Percentiles rank a stretch among this genome's conserved stretches.
These are phyloP conservation scores for Cladosporium sp. DNA, from an alignment of 2,329 filamentous ascomycete species.

Conservation along the genomic window DNA sequence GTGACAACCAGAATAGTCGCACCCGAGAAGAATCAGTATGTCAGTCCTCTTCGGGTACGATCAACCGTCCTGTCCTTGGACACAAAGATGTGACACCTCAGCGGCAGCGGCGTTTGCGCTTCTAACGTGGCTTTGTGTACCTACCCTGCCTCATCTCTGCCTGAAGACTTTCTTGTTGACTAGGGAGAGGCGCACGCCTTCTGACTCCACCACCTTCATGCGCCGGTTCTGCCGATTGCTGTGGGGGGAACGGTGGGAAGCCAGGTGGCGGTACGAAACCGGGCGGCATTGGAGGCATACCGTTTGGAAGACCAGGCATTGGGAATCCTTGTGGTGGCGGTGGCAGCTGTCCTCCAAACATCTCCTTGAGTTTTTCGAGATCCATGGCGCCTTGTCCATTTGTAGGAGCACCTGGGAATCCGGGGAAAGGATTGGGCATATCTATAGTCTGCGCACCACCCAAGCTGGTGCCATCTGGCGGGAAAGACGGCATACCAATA, in stretches of 20 bases:
- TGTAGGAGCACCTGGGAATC: constrained; percentile 31
- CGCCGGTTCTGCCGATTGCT: constrained; percentile 3
- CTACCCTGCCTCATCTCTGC: constrained; percentile 69
- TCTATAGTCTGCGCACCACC: constrained; percentile 41
- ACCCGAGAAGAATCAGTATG: background rate
- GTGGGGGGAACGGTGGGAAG: constrained; percentile 40
- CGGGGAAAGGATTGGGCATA: constrained; percentile 26
- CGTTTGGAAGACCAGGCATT: constrained; percentile 27
- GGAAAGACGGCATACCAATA: constrained; percentile 41
- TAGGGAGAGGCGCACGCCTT: constrained; percentile 71
- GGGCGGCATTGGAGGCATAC: constrained; percentile 33
- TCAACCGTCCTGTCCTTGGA: background rate
- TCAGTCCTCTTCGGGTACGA: background rate
- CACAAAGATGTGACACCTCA: background rate
- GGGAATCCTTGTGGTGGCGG: constrained; percentile 30
- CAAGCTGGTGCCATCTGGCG: constrained; percentile 48
- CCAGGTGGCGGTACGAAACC: constrained; percentile 37
- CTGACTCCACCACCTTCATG: constrained; percentile 46
- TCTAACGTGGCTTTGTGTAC: constrained; percentile 47
- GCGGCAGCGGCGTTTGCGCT: background rate
- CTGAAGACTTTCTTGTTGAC: constrained; percentile 78
- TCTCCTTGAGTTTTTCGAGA: constrained; percentile 36
- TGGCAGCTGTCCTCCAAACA: constrained; percentile 35
- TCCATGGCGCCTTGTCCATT: constrained; percentile 33
- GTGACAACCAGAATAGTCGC: background rate